Percentiles rank a stretch among this genome's conserved stretches.
Evolutionary conservation across 768 basidiomycete genomes (phyloP).

Genomic region (Collybia sordida): DNA sequence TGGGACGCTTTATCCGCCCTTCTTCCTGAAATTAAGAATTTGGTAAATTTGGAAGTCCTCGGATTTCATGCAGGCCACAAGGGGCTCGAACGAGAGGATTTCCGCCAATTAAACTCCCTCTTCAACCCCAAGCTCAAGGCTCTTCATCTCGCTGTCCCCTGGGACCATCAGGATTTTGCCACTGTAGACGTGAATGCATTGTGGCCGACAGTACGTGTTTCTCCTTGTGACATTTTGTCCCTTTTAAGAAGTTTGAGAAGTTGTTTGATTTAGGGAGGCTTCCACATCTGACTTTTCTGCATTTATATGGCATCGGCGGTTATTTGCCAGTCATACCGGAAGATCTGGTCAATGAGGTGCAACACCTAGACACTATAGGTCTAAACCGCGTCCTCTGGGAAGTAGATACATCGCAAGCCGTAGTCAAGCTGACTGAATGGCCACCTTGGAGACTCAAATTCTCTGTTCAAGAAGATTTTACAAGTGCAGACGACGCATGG

Average conservation of each 20-base stretch:
- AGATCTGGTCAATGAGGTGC: conserved; percentile 32
- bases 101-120: conserved; percentile 19
- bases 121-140: conserved; percentile 31
- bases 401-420: conserved; percentile 28
- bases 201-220: conserved; percentile 23
- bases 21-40: conserved; percentile 21
- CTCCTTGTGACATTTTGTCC: background rate
- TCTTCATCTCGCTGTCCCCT: conserved; percentile 35
- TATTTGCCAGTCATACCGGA: conserved; percentile 30
- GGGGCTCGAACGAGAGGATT: conserved; percentile 20
- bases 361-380: conserved; percentile 31
- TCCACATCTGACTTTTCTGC: conserved; percentile 32
- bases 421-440: conserved; percentile 30
- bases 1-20: conserved; percentile 19
- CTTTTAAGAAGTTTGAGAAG: background rate
- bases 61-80: conserved; percentile 37
- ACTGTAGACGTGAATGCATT: conserved; percentile 18
- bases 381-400: conserved; percentile 38
- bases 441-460: conserved; percentile 40
- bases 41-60: conserved; percentile 31
- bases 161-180: conserved; percentile 20
- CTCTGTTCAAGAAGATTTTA: conserved; percentile 36
- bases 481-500: conserved; percentile 35
- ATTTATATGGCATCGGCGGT: conserved; percentile 30
- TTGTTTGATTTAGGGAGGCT: conserved; percentile 12